These are phyloP conservation scores for Byssothecium circinans DNA, from an alignment of 2,329 filamentous ascomycete species.

Conservation along the genomic window DNA sequence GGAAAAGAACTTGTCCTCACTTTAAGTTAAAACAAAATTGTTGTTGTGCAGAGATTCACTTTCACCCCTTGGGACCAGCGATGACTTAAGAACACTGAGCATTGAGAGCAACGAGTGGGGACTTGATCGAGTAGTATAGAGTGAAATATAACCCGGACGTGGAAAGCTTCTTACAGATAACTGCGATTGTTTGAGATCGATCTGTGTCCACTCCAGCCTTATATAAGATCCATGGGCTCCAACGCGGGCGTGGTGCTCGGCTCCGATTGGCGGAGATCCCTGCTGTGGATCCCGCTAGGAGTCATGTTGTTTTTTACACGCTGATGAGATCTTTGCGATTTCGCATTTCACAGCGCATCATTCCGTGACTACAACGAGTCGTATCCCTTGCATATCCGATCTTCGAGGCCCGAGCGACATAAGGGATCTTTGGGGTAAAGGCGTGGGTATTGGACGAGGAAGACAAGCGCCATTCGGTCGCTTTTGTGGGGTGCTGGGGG, in stretches of 20 bases:
- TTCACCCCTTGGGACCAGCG: too few species aligned
- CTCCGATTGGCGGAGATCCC: slow-evolving; percentile 19
- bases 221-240: background rate
- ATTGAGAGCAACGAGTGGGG: too few species aligned
- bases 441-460: background rate
- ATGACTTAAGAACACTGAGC: too few species aligned
- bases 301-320: slow-evolving; percentile 14
- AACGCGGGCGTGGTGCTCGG: slow-evolving; percentile 4
- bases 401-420: background rate
- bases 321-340: slow-evolving; percentile 3
- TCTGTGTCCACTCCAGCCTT: slow-evolving; percentile 7
- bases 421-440: background rate
- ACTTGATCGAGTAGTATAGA: too few species aligned
- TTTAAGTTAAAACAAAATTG: too few species aligned
- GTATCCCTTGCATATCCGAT: background rate
- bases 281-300: slow-evolving; percentile 5
- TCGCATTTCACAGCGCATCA: background rate
- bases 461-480: slow-evolving; percentile 1
- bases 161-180: too few species aligned
- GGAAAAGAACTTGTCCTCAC: too few species aligned
- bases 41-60: too few species aligned
- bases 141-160: too few species aligned
- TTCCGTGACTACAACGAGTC: too few species aligned
- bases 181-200: too few species aligned
- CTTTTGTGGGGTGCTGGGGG: slow-evolving; percentile 1